A percentile compares a stretch with the other conserved stretches of the same genome.
These are phyloP conservation scores for Quercus ilex DNA, from an alignment of 306 rosid species.

Conservation along the genomic window DNA sequence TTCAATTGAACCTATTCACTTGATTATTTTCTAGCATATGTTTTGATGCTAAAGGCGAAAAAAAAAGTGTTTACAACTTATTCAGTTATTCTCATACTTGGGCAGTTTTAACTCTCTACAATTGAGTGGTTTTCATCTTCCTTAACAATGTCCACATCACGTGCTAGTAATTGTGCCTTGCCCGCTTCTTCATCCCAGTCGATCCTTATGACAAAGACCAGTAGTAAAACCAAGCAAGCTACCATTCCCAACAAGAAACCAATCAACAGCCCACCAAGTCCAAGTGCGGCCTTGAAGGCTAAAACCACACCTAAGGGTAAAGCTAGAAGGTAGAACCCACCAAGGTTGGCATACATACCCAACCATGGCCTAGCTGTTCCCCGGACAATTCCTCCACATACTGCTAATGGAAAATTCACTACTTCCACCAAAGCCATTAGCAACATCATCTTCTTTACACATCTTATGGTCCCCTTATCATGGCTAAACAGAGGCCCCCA, in stretches of 20 bases:
- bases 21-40: not conserved
- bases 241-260: constrained; percentile 58
- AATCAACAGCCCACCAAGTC: constrained; percentile 58
- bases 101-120: constrained; percentile 10
- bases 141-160: not conserved
- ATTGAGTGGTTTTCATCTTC: constrained; percentile 20
- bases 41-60: not conserved
- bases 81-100: not conserved
- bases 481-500: constrained; percentile 78
- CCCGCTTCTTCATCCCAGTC: constrained; percentile 64
- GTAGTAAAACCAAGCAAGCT: constrained; percentile 40
- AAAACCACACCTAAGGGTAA: constrained; percentile 64
- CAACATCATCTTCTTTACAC: constrained; percentile 71
- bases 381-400: constrained; percentile 77
- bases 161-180: constrained; percentile 49
- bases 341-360: constrained; percentile 67
- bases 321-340: constrained; percentile 77
- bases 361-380: constrained; percentile 80
- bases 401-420: constrained; percentile 71
- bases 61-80: not conserved
- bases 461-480: constrained; percentile 43
- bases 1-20: not conserved
- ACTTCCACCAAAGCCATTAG: constrained; percentile 74
- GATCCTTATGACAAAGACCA: constrained; percentile 46
- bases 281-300: constrained; percentile 61